Evolutionary conservation across 768 basidiomycete genomes (phyloP), one percentile per base, ranked within the genome.

Genomic region (Tylopilus plumbeoviolaceoides): DNA sequence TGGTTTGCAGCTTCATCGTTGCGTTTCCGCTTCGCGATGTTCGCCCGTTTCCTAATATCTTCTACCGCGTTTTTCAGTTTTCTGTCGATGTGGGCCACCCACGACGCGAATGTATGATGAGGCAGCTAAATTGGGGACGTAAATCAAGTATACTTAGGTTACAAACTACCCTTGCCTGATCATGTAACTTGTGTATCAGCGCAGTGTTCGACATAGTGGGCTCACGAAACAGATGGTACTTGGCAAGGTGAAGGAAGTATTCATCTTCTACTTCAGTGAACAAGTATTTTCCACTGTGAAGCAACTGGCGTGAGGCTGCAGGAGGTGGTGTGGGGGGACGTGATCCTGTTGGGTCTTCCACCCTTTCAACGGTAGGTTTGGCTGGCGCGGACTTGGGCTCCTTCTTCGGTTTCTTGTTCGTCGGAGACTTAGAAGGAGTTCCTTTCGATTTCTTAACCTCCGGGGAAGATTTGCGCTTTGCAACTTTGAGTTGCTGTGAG

Each of bases 261-360:
- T 79, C 72, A 12, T 70, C 64, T 54, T 89, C 87, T 14, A 65
- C 70, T 21, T 72, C 61, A 5, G 85, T 76, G 61, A 79, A 88
- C 15, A 65, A 58, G 55, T 73, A 81, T 23, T 59, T 72, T 17
- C 69, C 68, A 45, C 50, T 65, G 28, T 44, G 58, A 52, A 65
- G 48, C 43, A 61, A 15, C 20, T 53, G 51, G 25, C 73, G 71
- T 23, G 67, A 66, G 47, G 64, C 53, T 44, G 60, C 65, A 8
- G 72, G 65, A 8, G 81, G 82, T 14, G 81, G 79, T 7, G 77
- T 72, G 4, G 81, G 81, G 3, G 80, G 75, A 46, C 50, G 54
- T 14, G 57, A 53, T 21, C 15, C 11, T 14, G 12, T 12, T 12
- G 48, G 51, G 47, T 62, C 15, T 53, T 52, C 41, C 15, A 21